Evolutionary conservation across 2,329 filamentous ascomycete species (phyloP), one percentile per base, ranked within the genome.

Genomic region (Alternaria tenuissima): DNA sequence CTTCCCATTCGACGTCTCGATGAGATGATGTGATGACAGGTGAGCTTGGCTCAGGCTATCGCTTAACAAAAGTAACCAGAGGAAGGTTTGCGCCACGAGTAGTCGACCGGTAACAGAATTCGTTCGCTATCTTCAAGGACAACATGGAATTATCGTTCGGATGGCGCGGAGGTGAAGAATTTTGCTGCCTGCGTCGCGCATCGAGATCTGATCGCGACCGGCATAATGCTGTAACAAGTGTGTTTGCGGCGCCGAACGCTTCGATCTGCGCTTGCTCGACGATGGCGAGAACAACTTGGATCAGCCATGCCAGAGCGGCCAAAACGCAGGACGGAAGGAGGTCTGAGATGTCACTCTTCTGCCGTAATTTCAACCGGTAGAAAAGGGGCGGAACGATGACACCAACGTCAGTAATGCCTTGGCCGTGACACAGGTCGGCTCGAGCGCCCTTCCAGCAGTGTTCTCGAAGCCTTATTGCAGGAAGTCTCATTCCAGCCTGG

Each of bases 371-470:
- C 51, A 68, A 60, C 71, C 70, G 69, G 42, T 32, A 62, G 63
- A 63, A 66, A 57, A 48, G 55, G 62, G 58, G 57, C 58, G 59
- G 62, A 53, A 60, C 52, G 55, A 64, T 42, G 41, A 39, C 30
- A 52, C 39, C 51, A 41, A 55, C 18, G 41, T 26, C 30, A 26
- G 32, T 18, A 44, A 32, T 55, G n/a, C 47, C 48, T 58, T 55
- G 38, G 62, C 52, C 47, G 24, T 43, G 53, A 51, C 44, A 57
- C 42, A 14, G 5, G 34, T 47, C 43, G 67, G 72, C 69, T 68
- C 72, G 72, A 76, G 72, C 72, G 66, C 63, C 66, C 66, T 73
- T 74, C 72, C 46, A 66, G 52, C 57, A 58, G 43, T 41, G 63
- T 73, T 72, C 69, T 64, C 64, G 70, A 73, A 69, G 66, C 57